These are phyloP conservation scores for Aspergillus fischeri DNA, from an alignment of 2,329 filamentous ascomycete species.

Conservation along the genomic window DNA sequence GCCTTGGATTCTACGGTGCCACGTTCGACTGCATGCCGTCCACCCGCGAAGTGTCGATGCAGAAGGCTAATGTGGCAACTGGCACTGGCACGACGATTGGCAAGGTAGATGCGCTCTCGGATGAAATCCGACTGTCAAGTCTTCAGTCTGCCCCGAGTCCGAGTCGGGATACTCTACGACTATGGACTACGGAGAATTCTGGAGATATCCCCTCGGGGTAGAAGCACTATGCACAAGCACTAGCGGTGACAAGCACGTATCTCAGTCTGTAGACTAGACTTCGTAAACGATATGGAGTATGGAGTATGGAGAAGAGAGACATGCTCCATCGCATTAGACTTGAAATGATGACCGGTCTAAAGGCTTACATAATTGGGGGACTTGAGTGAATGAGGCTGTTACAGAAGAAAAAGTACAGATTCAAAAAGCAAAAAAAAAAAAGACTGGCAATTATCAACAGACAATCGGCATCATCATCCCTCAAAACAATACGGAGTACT, in stretches of 20 bases:
- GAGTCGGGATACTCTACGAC: not conserved
- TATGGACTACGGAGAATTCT: not conserved
- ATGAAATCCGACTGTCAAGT: too few species aligned
- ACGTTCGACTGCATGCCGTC: not conserved
- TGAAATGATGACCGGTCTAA: not conserved
- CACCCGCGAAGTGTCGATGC: not conserved
- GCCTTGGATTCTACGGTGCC: not conserved
- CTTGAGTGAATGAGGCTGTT: not conserved
- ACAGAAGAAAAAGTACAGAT: not conserved
- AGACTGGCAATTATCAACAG: not conserved
- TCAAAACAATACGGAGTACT: not conserved
- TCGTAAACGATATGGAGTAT: not conserved
- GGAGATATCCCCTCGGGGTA: not conserved
- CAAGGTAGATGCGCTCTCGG: too few species aligned
- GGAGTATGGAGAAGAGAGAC: slow-evolving; percentile 1
- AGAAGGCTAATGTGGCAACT: not conserved
- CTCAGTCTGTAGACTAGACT: not conserved
- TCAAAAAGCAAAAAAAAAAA: not conserved
- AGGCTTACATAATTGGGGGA: not conserved
- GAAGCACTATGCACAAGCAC: not conserved
- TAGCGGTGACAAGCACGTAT: not conserved
- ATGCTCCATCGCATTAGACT: not conserved
- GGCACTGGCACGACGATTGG: too few species aligned
- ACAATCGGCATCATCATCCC: not conserved
- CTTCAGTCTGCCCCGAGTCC: not conserved